Evolutionary conservation across 495 filamentous ascomycete genomes (phyloP).

Genomic region (Aspergillus sclerotiicarbonarius): DNA sequence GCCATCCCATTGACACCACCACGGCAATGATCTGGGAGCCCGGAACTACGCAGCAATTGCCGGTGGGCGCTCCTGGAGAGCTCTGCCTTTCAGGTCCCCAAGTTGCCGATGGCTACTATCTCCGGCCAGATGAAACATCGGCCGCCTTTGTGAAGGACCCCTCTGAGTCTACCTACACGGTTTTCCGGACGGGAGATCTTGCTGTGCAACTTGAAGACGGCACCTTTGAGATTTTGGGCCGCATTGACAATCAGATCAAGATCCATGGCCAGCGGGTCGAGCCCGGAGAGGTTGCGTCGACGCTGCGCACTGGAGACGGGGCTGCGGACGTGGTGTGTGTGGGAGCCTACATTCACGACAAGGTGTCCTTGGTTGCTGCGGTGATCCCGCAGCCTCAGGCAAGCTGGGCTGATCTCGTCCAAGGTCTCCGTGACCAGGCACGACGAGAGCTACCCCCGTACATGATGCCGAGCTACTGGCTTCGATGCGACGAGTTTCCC

Average conservation of each 20-base stretch:
- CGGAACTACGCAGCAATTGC: not conserved
- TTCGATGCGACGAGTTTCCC: conserved; percentile 16
- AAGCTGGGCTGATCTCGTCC: conserved; percentile 10
- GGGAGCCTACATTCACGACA: not conserved
- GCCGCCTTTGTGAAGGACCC: conserved; percentile 27
- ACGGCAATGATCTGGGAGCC: not conserved
- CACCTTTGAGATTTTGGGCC: conserved; percentile 36
- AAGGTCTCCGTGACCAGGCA: conserved; percentile 5
- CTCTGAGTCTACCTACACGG: conserved; percentile 13
- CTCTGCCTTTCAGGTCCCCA: conserved; percentile 10
- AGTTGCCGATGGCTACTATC: conserved; percentile 20
- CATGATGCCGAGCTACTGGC: conserved; percentile 24
- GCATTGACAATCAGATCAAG: conserved; percentile 45
- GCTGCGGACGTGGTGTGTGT: not conserved
- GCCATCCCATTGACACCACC: conserved; percentile 8
- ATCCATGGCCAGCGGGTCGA: conserved; percentile 45
- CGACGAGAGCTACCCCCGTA: conserved; percentile 15
- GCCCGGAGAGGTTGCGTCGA: conserved; percentile 23
- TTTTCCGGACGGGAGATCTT: conserved; percentile 38
- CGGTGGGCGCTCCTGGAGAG: conserved; percentile 15
- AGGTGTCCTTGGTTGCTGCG: conserved; percentile 14
- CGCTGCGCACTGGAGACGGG: not conserved
- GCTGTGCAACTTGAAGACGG: conserved; percentile 28
- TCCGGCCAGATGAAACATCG: conserved; percentile 21
- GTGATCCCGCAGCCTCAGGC: conserved; percentile 6